Conservation (phyloP, 768 basidiomycete genomes). For the Dendrothele bispora region DNA sequence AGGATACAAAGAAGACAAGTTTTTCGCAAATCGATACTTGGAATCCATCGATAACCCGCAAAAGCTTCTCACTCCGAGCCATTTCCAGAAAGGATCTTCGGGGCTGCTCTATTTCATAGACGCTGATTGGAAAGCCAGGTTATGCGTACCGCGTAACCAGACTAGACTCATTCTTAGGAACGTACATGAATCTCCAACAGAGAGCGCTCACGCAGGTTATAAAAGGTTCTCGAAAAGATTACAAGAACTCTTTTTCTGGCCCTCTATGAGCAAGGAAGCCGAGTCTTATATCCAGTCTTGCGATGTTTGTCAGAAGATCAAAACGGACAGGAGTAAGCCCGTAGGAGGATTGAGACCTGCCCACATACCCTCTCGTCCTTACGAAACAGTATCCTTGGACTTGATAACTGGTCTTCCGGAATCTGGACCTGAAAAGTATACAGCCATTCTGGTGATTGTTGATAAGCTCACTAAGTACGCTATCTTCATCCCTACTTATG, state of each 20-base stretch:
- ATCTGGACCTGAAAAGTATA: slow-evolving; percentile 14
- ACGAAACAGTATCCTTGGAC: slow-evolving; percentile 18
- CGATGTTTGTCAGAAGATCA: slow-evolving; percentile 28
- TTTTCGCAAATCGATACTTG: too few species aligned
- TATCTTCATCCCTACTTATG: slow-evolving; percentile 14
- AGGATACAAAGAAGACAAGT: not conserved
- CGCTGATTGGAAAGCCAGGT: slow-evolving; percentile 2
- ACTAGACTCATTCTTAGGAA: slow-evolving; percentile 19
- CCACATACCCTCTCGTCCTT: slow-evolving; percentile 20
- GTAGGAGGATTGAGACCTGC: slow-evolving; percentile 19
- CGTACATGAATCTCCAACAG: slow-evolving; percentile 19
- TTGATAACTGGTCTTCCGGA: slow-evolving; percentile 23
- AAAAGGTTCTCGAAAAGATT: slow-evolving; percentile 22
- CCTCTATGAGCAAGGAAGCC: slow-evolving; percentile 22
- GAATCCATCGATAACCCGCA: too few species aligned
- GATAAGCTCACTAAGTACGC: slow-evolving; percentile 25
- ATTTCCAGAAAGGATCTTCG: not conserved
- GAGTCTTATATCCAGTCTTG: slow-evolving; percentile 11
- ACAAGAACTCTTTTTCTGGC: slow-evolving; percentile 28
- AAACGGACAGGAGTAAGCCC: slow-evolving; percentile 11
- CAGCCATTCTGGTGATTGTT: slow-evolving; percentile 20
- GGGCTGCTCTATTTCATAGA: slow-evolving; percentile 1
- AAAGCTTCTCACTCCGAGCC: not conserved
- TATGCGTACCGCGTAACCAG: slow-evolving; percentile 26
- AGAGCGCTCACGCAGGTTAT: slow-evolving; percentile 29